Evolutionary conservation across 2,329 filamentous ascomycete species (phyloP), one percentile per base, ranked within the genome.

Genomic region (Cordyceps fumosorosea): DNA sequence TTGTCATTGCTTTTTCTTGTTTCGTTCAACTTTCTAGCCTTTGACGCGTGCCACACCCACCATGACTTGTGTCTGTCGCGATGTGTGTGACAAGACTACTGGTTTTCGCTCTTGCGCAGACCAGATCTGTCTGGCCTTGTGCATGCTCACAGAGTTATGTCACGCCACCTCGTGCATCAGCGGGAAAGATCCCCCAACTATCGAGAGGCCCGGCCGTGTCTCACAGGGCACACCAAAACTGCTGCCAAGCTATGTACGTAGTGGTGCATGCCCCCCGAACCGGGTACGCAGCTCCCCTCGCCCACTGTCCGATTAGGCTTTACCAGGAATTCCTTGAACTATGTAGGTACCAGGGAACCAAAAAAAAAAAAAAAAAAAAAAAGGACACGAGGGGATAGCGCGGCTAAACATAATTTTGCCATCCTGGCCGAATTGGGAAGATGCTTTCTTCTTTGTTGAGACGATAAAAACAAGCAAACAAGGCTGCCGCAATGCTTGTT

Each of bases 101-200:
- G n/a, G 26, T 20, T 42, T 7, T 55, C 34, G 14, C 34, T 32
- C 11, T 24, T 47, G 18, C 34, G 42, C 14, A 56, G 42, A 26
- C 24, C 22, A 14, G 34, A 37, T 32, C 54, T 14, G 24, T 26
- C 22, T 22, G 34, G 12, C 20, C 54, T 29, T 14, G 24, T 26
- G 11, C 16, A 24, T 44, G 42, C 42, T 44, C 32, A 42, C n/a
- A 44, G n/a, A 32, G 14, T 16, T 20, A 37, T 32, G 20, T 57
- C 55, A 57, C 55, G 29, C 44, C 29, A 57, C 55, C 20, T 37
- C n/a, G 44, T 48, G 29, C 44, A 48, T 57, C n/a, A 48, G 55
- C 44, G 29, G 55, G 16, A 50, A 44, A 57, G 26, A 26, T 47
- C 20, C 29, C 54, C 6, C 29, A 29, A 29, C 29, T 29, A 56